phyloP scores from a whole-genome alignment of 768 basidiomycete genomes.

The Sporobolomyces roseus region DNA sequence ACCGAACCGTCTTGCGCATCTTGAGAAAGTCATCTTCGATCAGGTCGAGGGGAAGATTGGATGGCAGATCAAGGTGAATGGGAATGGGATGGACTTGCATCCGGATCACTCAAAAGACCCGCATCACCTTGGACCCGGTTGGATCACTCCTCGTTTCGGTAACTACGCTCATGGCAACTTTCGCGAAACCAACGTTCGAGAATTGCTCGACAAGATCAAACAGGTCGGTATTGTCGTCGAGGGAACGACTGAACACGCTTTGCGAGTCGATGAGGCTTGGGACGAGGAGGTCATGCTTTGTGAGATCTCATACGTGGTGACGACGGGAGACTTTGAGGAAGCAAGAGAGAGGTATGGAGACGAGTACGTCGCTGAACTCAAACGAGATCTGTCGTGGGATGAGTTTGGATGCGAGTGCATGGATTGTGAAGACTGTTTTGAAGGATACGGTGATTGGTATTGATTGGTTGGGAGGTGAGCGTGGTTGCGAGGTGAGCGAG shows the following conservation, averaged over 20 bases:
- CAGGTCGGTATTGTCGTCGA: background rate
- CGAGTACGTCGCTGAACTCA: background rate
- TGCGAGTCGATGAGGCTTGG: background rate
- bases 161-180: background rate
- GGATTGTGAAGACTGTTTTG: too few relatives aligned
- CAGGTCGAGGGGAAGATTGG: conserved; percentile 9
- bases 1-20: background rate
- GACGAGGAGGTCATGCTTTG: background rate
- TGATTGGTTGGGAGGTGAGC: too few relatives aligned
- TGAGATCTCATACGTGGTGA: background rate
- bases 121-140: background rate
- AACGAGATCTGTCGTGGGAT: too few relatives aligned
- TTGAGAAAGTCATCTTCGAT: conserved; percentile 9
- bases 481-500: too few relatives aligned
- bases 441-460: too few relatives aligned
- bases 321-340: conserved; percentile 1
- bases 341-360: background rate
- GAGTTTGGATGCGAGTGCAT: too few relatives aligned
- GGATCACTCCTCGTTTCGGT: background rate
- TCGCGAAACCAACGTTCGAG: background rate
- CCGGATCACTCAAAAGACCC: background rate
- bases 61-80: background rate
- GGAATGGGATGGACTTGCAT: background rate
- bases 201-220: background rate
- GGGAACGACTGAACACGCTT: background rate